Conservation (phyloP, 257 asterid species). For the Solanum chiquidenum region DNA sequence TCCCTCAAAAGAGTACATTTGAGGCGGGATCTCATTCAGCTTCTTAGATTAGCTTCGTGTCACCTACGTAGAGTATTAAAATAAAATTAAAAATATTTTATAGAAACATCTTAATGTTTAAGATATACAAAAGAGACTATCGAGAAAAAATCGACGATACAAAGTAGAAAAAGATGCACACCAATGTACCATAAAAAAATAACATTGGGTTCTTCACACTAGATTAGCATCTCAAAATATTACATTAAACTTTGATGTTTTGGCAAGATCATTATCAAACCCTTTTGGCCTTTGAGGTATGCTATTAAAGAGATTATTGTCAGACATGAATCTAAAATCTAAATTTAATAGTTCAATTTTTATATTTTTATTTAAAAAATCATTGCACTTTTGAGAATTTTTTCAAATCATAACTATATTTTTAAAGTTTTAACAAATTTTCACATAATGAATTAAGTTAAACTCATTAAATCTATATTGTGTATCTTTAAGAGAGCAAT, state of each 20-base stretch:
- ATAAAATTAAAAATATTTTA: no score
- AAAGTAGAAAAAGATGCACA: no score
- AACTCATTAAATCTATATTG: not conserved
- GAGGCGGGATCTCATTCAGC: no score
- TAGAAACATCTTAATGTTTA: no score
- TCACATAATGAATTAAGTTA: not conserved
- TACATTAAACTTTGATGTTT: not conserved
- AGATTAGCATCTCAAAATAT: not conserved
- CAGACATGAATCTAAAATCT: not conserved
- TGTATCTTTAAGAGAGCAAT: not conserved
- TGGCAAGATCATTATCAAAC: not conserved
- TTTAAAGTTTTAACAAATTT: not conserved
- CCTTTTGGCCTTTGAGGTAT: not conserved
- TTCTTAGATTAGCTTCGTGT: no score
- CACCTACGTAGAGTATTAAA: no score
- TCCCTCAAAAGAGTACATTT: no score
- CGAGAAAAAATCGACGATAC: no score
- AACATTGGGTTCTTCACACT: not conserved
- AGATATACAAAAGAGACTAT: no score
- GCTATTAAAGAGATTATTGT: not conserved
- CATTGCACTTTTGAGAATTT: not conserved
- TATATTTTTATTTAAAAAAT: not conserved
- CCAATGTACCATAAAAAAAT: not conserved
- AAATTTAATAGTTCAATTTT: not conserved
- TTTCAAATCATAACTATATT: not conserved